Conservation (phyloP, 1,284 basidiomycete species). For the Fomitopsis palustris region DNA sequence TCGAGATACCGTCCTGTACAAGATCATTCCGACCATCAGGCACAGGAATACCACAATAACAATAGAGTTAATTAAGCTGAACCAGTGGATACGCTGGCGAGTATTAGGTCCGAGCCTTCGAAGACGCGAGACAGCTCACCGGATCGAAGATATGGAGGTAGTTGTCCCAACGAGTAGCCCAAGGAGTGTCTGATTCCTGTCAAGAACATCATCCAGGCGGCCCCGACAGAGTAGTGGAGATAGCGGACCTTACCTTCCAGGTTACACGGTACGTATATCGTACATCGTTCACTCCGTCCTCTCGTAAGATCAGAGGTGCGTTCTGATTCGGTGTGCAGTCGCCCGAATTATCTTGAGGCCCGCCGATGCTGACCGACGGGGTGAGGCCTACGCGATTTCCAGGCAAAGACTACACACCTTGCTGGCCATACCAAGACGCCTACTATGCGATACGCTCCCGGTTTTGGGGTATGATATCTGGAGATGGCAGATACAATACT, state of each 20-base stretch:
- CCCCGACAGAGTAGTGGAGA: background rate
- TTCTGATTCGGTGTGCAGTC: constrained; percentile 30
- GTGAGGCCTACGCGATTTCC: background rate
- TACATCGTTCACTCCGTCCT: constrained; percentile 63
- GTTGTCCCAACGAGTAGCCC: constrained; percentile 96
- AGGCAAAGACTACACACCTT: constrained; percentile 42
- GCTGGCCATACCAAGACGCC: constrained; percentile 90
- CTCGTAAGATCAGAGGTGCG: constrained; percentile 57
- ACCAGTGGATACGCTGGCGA: constrained; percentile 72
- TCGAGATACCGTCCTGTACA: constrained; percentile 82
- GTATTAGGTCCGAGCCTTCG: background rate
- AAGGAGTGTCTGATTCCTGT: constrained; percentile 81
- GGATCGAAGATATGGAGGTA: constrained; percentile 85
- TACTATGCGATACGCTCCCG: constrained; percentile 76
- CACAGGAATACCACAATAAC: constrained; percentile 91
- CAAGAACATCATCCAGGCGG: background rate
- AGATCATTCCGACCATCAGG: constrained; percentile 90
- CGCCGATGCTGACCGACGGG: constrained; percentile 49
- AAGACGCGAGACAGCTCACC: constrained; percentile 13
- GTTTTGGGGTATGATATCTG: constrained; percentile 80
- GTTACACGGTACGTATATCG: constrained; percentile 88
- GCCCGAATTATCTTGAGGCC: constrained; percentile 39
- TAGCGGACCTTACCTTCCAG: constrained; percentile 65
- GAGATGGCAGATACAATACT: constrained; percentile 8
- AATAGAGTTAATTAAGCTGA: constrained; percentile 91